Evolutionary conservation across 768 basidiomycete species (phyloP).

Genomic region (Pleurotus eryngii): DNA sequence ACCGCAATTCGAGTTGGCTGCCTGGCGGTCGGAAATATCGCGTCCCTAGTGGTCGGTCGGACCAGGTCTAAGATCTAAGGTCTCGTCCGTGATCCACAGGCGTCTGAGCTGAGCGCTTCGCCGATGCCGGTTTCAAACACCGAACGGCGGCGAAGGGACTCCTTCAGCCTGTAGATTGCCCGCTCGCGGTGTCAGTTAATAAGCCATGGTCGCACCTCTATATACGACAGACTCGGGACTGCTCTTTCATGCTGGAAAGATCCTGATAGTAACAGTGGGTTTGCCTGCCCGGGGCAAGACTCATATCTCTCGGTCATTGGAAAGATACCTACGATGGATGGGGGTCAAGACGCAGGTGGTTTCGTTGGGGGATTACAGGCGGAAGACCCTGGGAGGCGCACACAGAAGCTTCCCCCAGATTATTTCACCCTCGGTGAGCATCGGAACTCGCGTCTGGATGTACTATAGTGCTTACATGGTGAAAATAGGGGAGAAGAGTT

Average conservation of each 20-base stretch:
- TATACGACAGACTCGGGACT: slow-evolving; percentile 90
- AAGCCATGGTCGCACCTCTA: slow-evolving; percentile 86
- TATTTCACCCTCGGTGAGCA: slow-evolving; percentile 81
- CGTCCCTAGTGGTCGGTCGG: too few species aligned
- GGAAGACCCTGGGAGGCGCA: slow-evolving; percentile 86
- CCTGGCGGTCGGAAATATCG: too few species aligned
- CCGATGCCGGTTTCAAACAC: too few species aligned
- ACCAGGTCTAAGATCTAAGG: too few species aligned
- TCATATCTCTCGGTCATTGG: slow-evolving; percentile 91
- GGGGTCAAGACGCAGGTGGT: slow-evolving; percentile 96
- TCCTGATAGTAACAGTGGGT: slow-evolving; percentile 88
- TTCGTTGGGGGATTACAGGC: slow-evolving; percentile 91
- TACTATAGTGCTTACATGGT: neutral
- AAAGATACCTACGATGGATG: slow-evolving; percentile 98
- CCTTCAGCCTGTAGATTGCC: too few species aligned
- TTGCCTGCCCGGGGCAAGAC: slow-evolving; percentile 95
- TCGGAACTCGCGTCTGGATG: neutral
- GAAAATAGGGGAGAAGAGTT: slow-evolving; percentile 64
- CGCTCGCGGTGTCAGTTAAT: neutral
- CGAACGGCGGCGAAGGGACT: too few species aligned
- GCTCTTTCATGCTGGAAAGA: slow-evolving; percentile 92
- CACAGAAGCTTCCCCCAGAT: slow-evolving; percentile 84
- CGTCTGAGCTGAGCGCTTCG: too few species aligned
- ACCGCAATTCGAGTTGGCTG: neutral
- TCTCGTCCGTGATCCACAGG: too few species aligned